Conservation (phyloP, 495 filamentous ascomycete genomes). For the Aspergillus incahuasiensis region DNA sequence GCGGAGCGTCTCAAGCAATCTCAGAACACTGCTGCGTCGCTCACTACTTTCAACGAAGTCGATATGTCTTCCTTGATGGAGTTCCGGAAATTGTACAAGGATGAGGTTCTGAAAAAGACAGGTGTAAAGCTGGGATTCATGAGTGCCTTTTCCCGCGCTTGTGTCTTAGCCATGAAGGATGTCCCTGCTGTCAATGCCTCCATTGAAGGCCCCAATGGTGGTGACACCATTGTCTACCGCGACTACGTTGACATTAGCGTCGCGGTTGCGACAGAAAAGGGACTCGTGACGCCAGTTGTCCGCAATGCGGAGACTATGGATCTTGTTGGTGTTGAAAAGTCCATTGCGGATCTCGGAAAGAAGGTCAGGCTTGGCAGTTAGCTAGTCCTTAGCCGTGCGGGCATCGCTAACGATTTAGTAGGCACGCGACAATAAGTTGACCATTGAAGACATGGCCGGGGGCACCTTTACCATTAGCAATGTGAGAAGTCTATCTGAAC, state of each 20-base stretch:
- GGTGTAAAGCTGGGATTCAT: conserved; percentile 98
- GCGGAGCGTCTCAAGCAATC: conserved; percentile 98
- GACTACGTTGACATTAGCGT: conserved; percentile 98
- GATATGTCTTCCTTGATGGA: conserved; percentile 99
- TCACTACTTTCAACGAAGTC: conserved; percentile 99
- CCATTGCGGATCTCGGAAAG: conserved; percentile 91
- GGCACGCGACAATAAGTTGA: conserved; percentile 94
- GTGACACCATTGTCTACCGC: conserved; percentile 95
- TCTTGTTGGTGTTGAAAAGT: conserved; percentile 81
- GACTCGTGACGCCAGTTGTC: conserved; percentile 92
- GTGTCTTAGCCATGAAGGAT: conserved; percentile 88
- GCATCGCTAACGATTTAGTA: conserved; percentile 25
- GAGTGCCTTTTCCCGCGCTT: conserved; percentile 92
- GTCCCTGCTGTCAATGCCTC: conserved; percentile 95
- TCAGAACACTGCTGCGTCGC: conserved; percentile 94
- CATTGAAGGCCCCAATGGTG: conserved; percentile 90
- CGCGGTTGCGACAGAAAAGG: conserved; percentile 96
- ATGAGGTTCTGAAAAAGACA: conserved; percentile 90
- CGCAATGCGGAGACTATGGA: conserved; percentile 88
- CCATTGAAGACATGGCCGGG: conserved; percentile 98
- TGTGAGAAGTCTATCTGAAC: conserved; percentile 37
- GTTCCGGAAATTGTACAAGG: conserved; percentile 94
- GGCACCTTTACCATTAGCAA: conserved; percentile 99
- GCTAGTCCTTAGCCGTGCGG: not conserved
- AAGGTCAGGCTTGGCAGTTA: conserved; percentile 57